Base-by-base conservation (phyloP, 1,139 yeast species). In the Kodamaea anthophila region DNA sequence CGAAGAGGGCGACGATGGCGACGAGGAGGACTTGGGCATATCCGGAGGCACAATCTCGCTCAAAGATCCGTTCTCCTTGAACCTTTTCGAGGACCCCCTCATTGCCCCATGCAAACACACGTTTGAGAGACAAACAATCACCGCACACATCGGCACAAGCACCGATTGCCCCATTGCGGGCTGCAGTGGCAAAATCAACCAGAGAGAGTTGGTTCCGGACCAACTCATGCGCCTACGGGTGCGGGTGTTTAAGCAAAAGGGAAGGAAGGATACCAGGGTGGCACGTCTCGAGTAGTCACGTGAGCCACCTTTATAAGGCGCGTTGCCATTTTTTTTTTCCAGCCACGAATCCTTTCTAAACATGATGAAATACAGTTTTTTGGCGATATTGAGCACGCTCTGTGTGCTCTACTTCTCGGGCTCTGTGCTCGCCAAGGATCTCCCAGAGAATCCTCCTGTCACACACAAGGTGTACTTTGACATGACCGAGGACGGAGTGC, bases 401-500 rank as follows among this genome's bases (percentile, higher is more conserved):
- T 32, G 55, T 15, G 37, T 49, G 22, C 39, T 52, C 11, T 42
- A 50, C 37, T 51, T 50, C 35, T 43, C 49, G 32, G 38, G 42
- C 13, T 35, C 39, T 18, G 34, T 39, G 18, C 48, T 38, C n/a
- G 53, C 46, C n/a, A 39, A 43, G 16, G 60, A 49, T 5, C 43
- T 58, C 33, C 49, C 67, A 3, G 68, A 61, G 24, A 70, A 72
- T 44, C 83, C 85, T 24, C 69, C 67, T 28, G 54, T 81, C 51
- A 81, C 91, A 43, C 65, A 73, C 56, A 80, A 77, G 58, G 96
- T 91, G 20, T 91, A 64, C 61, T 86, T 91, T 46, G 97, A 91
- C 51, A 68, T 91, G 41, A 71, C 79, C 38, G 87, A 84, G 51
- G 95, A 85, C 38, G 94, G 82, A 32, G 65, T 75, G 52, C 61